Evolutionary conservation across 192 early-diverging fungal species (phyloP).

Genomic region (Entomortierella beljakovae): DNA sequence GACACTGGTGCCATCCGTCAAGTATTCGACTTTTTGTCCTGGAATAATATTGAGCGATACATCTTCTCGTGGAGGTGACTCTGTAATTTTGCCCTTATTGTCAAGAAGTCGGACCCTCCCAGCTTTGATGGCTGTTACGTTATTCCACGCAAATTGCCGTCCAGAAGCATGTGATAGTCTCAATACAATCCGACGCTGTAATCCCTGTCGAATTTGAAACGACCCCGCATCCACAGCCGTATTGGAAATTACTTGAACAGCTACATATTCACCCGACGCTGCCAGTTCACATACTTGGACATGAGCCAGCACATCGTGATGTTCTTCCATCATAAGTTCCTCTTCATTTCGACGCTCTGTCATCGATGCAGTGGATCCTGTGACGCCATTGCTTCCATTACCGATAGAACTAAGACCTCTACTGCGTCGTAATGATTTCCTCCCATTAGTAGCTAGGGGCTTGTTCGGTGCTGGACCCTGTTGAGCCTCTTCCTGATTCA

Average conservation of each 20-base stretch:
- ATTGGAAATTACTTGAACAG: conserved; percentile 64
- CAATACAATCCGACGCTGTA: conserved; percentile 77
- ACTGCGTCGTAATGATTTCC: background rate
- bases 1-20: conserved; percentile 74
- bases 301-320: conserved; percentile 76
- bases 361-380: conserved; percentile 1
- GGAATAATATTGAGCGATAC: conserved; percentile 59
- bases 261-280: conserved; percentile 69
- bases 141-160: conserved; percentile 68
- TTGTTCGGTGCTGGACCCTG: conserved; percentile 13
- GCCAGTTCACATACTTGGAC: conserved; percentile 75
- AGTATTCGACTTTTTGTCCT: conserved; percentile 61
- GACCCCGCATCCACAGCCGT: conserved; percentile 59
- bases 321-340: conserved; percentile 75
- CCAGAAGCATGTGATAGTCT: conserved; percentile 77
- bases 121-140: conserved; percentile 57
- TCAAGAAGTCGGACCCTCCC: conserved; percentile 66
- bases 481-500: conserved; percentile 52
- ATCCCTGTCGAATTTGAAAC: conserved; percentile 77
- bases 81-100: conserved; percentile 69
- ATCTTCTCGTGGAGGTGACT: conserved; percentile 59
- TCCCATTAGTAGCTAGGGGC: background rate
- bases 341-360: conserved; percentile 65
- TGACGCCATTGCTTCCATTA: background rate
- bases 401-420: background rate